Conservation (phyloP, 2,329 filamentous ascomycete genomes). For the Epichloe gansuensis region DNA sequence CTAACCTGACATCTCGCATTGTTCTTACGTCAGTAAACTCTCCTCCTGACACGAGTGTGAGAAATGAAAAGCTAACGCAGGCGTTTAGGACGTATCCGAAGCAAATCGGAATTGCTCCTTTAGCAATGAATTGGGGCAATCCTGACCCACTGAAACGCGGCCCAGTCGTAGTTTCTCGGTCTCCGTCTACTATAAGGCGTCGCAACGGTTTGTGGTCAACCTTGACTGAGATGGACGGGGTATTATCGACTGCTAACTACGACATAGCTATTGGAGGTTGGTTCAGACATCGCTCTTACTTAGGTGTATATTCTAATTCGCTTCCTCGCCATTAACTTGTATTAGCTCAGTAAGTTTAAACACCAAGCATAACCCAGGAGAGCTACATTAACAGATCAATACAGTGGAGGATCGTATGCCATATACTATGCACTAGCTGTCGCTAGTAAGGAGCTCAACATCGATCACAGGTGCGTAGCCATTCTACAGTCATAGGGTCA, state of each 20-base stretch:
- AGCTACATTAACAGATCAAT: background rate
- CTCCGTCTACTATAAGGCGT: slow-evolving; percentile 60
- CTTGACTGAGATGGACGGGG: no score
- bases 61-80: background rate
- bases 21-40: slow-evolving; percentile 35
- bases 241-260: background rate
- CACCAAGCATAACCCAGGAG: background rate
- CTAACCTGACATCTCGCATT: slow-evolving; percentile 40
- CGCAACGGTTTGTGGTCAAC: slow-evolving; percentile 54
- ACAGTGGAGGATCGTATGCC: slow-evolving; percentile 73
- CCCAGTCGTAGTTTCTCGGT: slow-evolving; percentile 75
- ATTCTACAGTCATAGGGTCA: background rate
- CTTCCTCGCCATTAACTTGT: background rate
- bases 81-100: slow-evolving; percentile 65
- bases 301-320: background rate
- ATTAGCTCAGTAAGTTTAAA: slow-evolving; percentile 23
- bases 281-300: slow-evolving; percentile 10
- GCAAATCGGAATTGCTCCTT: slow-evolving; percentile 86
- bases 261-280: slow-evolving; percentile 43
- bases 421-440: slow-evolving; percentile 92
- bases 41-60: background rate
- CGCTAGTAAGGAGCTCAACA: slow-evolving; percentile 75
- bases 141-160: slow-evolving; percentile 62
- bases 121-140: slow-evolving; percentile 79
- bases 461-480: slow-evolving; percentile 51